Base-by-base conservation (phyloP, 345 rosid species). In the Kernera saxatilis region DNA sequence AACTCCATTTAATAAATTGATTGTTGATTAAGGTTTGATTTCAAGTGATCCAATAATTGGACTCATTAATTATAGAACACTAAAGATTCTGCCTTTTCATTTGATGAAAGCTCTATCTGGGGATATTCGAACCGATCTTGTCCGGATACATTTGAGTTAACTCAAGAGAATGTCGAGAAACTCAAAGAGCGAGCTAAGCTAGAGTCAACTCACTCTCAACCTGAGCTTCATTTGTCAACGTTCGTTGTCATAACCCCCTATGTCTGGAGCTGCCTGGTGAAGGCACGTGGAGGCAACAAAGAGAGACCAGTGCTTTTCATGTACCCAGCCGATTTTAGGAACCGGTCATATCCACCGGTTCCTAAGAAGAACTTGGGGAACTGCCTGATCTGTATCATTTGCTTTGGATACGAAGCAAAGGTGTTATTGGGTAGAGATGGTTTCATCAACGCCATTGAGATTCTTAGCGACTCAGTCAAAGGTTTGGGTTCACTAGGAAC, bases 351-450 rank as follows among this genome's bases (percentile, higher is more conserved):
- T 14, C 74, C 76, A 8, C 65, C 62, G 2, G 14, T 77, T 3
- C 77, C 80, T 1, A 15, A 8, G 5, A 77, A 39, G 5, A 81
- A 81, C 23, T 77, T 81, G 7, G 84, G 87, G 12, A 81, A 71
- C 23, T 79, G 77, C 9, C 32, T 65, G 8, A 10, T 15, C 17
- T 5, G 5, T 12, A 10, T 59, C 23, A 32, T 7, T 32, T 70
- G 65, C 65, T 6, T 18, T 52, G 53, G 71, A 5, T 7, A 44
- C 7, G 7, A 67, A 58, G 35, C 43, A n/a, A 27, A 32, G 0
- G 7, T 17, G 17, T 53, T 75, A 5, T 11, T 25, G 39, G 64
- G 32, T 8, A 65, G 37, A 43, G 67, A 53, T 1, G 60, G 79
- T 5, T 68, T 75, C 23, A 12, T 43, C 0, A 49, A 48, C 2